Base-by-base conservation (phyloP, 2,329 filamentous ascomycete genomes). In the Colletotrichum sp. region DNA sequence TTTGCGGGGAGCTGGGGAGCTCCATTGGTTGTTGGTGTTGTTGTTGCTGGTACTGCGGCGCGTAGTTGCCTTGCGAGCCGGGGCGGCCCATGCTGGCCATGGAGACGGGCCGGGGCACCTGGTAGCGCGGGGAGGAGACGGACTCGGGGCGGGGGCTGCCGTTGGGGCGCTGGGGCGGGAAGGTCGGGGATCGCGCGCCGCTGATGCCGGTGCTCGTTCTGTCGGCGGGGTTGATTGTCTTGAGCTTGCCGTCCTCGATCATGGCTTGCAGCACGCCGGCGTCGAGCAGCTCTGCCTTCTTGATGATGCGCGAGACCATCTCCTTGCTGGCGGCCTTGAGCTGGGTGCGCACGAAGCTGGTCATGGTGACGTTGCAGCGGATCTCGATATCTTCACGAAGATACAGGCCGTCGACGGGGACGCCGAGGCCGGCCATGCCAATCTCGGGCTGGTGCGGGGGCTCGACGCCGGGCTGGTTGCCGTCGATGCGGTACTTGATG, bases 351-450 rank as follows among this genome's bases (percentile, higher is more conserved):
- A 94, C 92, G 75, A 94, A 93, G 64, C 87, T 81, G 74, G 92
- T 88, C 83, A 94, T 88, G 75, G 92, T 89, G 69, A 94, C 85
- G 81, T 94, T 94, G 87, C 92, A 93, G 80, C 89, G 90, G 83
- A 95, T 92, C 82, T 94, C 92, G 55, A 94, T 93, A 78, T 95
- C 93, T 80, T 94, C 92, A 72, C 92, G 89, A 75, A 95, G 85
- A 79, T 94, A 95, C 5, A 95, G 84, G 0, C 93, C 93, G 74
- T 94, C 92, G 28, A 87, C 84, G 1, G 93, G 93, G 1, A 89
- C 91, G 60, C 92, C 91, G 0, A 94, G 88, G 36, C 82, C 81
- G n/a, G 87, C 85, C 18, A 90, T 83, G 6, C 93, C 93, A 64
- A 94, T 88, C 83, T 94, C 93, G 26, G 88, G 87, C 26, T 86